Conservation (phyloP, 2,329 filamentous ascomycete genomes). For the Capronia coronata region DNA sequence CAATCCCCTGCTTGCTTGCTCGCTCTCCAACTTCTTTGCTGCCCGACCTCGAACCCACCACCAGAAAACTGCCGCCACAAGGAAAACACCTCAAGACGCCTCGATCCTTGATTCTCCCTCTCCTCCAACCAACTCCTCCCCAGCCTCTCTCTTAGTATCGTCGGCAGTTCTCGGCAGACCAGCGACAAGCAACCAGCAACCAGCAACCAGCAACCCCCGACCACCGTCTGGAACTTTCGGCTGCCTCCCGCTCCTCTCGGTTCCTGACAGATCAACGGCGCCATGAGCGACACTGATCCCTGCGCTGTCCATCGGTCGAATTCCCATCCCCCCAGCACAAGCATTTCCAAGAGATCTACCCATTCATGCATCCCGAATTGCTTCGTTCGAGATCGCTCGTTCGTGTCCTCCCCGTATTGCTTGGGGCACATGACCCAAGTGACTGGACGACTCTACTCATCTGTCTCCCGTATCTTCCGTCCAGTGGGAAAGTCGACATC, state of each 20-base stretch:
- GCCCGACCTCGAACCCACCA: neutral
- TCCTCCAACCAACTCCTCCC: neutral
- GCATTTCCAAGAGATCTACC: too few relatives aligned
- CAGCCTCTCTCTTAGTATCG: too few relatives aligned
- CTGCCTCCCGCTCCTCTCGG: neutral
- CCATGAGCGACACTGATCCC: neutral
- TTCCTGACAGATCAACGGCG: conserved; percentile 1
- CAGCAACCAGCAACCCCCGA: too few relatives aligned
- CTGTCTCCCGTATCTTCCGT: neutral
- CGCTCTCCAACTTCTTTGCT: neutral
- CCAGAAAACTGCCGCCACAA: neutral
- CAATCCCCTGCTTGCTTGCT: neutral
- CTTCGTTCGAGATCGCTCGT: neutral
- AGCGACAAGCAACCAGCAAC: too few relatives aligned
- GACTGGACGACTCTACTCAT: neutral
- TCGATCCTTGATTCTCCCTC: neutral
- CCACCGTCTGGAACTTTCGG: neutral
- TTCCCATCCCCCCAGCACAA: neutral
- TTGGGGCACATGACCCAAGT: neutral
- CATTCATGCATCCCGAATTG: neutral
- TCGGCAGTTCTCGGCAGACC: neutral
- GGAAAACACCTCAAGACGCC: neutral
- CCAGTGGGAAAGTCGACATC: neutral
- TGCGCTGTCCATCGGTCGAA: neutral
- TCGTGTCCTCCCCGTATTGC: too few relatives aligned